phyloP scores from a whole-genome alignment of 805 yeast genomes.

The Scheffersomyces coipomensis region DNA sequence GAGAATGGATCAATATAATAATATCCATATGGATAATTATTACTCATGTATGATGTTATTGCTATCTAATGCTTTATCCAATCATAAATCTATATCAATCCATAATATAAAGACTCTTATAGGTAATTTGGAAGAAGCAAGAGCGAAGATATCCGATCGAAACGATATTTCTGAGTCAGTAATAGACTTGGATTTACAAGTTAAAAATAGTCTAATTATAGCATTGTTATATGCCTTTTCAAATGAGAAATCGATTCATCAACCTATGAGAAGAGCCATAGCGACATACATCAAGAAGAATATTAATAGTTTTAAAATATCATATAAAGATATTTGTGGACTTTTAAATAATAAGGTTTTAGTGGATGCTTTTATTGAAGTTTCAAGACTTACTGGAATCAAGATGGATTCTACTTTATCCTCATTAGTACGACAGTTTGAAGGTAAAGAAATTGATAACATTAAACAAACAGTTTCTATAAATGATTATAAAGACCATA shows the following conservation, averaged over 20 bases:
- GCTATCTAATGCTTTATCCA: constrained; percentile 4
- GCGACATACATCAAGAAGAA: too few relatives aligned
- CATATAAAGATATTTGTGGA: too few relatives aligned
- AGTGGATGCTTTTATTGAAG: constrained; percentile 1
- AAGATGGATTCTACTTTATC: background rate
- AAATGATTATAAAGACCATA: constrained; percentile 10
- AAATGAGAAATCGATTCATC: too few relatives aligned
- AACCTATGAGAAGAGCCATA: too few relatives aligned
- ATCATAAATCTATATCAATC: constrained; percentile 2
- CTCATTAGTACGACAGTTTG: background rate
- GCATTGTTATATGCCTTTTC: too few relatives aligned
- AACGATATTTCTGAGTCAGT: too few relatives aligned
- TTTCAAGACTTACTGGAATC: constrained; percentile 1
- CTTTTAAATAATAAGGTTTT: background rate
- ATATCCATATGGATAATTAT: constrained; percentile 10
- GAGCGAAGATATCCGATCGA: too few relatives aligned
- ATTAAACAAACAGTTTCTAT: constrained; percentile 3
- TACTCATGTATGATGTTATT: constrained; percentile 13
- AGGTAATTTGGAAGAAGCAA: constrained; percentile 9
- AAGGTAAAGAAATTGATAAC: background rate
- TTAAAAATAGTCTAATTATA: too few relatives aligned
- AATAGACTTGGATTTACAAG: too few relatives aligned
- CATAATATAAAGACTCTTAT: constrained; percentile 10
- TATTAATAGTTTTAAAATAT: too few relatives aligned
- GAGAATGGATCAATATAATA: background rate